Conservation (phyloP, 345 rosid species). For the Brassica rapa region DNA sequence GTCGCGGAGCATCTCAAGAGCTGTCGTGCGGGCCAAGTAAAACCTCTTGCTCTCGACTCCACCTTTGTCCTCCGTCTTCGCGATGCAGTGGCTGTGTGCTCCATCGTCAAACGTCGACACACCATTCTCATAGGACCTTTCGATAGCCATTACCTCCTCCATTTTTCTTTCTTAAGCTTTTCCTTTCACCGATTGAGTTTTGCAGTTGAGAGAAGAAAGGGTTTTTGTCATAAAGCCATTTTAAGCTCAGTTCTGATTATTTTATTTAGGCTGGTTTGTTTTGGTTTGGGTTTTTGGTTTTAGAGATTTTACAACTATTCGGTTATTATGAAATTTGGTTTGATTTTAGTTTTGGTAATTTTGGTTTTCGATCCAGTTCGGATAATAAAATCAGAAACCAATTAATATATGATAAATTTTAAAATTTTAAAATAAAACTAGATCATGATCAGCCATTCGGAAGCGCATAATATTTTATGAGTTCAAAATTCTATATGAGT, state of each 20-base stretch:
- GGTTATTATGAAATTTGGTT: too few species aligned
- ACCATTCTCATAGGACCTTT: not conserved
- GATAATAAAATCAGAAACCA: too few species aligned
- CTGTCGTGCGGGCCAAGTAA: conserved; percentile 48
- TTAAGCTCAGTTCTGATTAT: not conserved
- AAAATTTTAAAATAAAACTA: too few species aligned
- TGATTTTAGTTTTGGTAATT: too few species aligned
- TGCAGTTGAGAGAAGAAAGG: not conserved
- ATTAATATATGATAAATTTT: too few species aligned
- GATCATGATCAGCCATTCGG: too few species aligned
- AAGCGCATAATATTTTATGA: too few species aligned
- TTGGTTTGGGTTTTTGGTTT: not conserved
- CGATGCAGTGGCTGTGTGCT: conserved; percentile 25
- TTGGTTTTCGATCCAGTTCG: too few species aligned
- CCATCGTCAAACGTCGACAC: conserved; percentile 16
- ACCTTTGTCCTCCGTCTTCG: conserved; percentile 30
- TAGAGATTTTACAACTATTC: not conserved
- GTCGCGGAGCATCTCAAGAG: conserved; percentile 43
- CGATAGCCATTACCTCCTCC: conserved; percentile 11
- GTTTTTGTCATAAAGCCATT: conserved; percentile 17
- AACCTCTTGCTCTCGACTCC: conserved; percentile 36
- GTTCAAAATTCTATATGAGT: too few species aligned
- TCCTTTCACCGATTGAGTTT: not conserved
- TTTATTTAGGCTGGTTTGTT: not conserved
- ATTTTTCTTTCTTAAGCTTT: not conserved